Conservation (phyloP, 345 rosid genomes). For the Aquilaria sinensis region DNA sequence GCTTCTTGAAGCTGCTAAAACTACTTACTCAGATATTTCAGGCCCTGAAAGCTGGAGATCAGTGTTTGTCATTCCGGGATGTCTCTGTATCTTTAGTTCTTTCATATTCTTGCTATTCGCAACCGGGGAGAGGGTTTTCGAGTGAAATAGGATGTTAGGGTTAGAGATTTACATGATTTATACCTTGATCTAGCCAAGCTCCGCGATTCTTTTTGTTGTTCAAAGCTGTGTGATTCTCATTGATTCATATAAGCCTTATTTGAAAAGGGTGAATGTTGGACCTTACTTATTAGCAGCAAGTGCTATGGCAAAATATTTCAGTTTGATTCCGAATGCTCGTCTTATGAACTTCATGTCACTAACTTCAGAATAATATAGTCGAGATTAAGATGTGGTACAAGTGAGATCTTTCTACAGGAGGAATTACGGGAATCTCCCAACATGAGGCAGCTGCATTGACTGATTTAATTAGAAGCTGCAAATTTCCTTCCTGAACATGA, state of each 20-base stretch:
- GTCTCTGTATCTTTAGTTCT: constrained; percentile 78
- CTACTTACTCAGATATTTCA: constrained; percentile 65
- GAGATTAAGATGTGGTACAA: too few relatives aligned
- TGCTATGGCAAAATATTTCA: too few relatives aligned
- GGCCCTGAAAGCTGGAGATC: constrained; percentile 93
- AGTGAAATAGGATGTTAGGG: constrained; percentile 30
- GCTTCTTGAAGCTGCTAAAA: constrained; percentile 87
- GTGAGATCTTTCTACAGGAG: too few relatives aligned
- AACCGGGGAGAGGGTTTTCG: constrained; percentile 93
- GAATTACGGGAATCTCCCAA: too few relatives aligned
- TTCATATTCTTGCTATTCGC: constrained; percentile 69
- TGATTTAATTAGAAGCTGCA: too few relatives aligned
- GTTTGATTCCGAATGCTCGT: too few relatives aligned
- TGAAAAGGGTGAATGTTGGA: constrained; percentile 5
- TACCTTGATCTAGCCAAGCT: too few relatives aligned
- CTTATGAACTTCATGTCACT: too few relatives aligned
- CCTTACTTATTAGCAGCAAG: constrained; percentile 2
- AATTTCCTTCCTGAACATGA: too few relatives aligned
- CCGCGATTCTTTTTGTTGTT: background rate
- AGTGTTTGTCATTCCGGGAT: constrained; percentile 83
- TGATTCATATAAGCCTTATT: background rate
- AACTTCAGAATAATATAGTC: too few relatives aligned
- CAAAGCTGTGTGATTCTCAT: background rate
- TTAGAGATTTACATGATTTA: too few relatives aligned
- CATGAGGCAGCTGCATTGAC: too few relatives aligned